These are phyloP conservation scores for Tricholoma sp. DNA, from an alignment of 768 basidiomycete genomes.

Conservation along the genomic window DNA sequence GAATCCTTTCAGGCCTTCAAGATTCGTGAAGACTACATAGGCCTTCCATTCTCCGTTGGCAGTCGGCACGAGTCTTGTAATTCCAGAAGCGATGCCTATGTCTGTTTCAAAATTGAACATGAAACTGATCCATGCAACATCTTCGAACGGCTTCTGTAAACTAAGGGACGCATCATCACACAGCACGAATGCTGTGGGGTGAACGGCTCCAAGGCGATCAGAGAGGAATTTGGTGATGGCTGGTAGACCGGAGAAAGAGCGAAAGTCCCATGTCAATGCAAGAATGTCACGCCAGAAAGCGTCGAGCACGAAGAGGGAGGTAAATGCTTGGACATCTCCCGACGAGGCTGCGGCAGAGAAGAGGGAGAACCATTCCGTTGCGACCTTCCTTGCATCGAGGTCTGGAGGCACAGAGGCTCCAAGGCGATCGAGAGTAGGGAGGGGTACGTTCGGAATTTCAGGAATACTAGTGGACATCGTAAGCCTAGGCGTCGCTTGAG, in stretches of 20 bases:
- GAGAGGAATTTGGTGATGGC: slow-evolving; percentile 15
- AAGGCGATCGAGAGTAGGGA: too few species aligned
- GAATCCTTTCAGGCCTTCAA: slow-evolving; percentile 46
- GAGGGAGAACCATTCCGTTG: slow-evolving; percentile 22
- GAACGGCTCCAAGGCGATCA: slow-evolving; percentile 10
- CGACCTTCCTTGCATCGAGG: slow-evolving; percentile 18
- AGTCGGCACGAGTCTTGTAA: slow-evolving; percentile 47
- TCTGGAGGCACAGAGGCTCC: too few species aligned
- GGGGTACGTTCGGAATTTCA: too few species aligned
- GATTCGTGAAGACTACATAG: slow-evolving; percentile 46
- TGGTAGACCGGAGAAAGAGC: slow-evolving; percentile 16
- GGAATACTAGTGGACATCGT: too few species aligned
- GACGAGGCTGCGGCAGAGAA: slow-evolving; percentile 15
- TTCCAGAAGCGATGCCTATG: slow-evolving; percentile 37
- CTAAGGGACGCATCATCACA: slow-evolving; percentile 24
- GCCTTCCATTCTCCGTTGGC: slow-evolving; percentile 45
- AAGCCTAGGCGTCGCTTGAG: too few species aligned
- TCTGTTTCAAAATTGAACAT: slow-evolving; percentile 46
- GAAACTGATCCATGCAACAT: slow-evolving; percentile 52
- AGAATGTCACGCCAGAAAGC: slow-evolving; percentile 19
- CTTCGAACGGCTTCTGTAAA: slow-evolving; percentile 39
- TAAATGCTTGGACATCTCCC: slow-evolving; percentile 10
- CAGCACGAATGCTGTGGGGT: slow-evolving; percentile 26
- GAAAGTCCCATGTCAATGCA: slow-evolving; percentile 21
- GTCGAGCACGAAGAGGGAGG: slow-evolving; percentile 17